These are phyloP conservation scores for Kondoa subrosea DNA, from an alignment of 768 basidiomycete species.

Conservation along the genomic window DNA sequence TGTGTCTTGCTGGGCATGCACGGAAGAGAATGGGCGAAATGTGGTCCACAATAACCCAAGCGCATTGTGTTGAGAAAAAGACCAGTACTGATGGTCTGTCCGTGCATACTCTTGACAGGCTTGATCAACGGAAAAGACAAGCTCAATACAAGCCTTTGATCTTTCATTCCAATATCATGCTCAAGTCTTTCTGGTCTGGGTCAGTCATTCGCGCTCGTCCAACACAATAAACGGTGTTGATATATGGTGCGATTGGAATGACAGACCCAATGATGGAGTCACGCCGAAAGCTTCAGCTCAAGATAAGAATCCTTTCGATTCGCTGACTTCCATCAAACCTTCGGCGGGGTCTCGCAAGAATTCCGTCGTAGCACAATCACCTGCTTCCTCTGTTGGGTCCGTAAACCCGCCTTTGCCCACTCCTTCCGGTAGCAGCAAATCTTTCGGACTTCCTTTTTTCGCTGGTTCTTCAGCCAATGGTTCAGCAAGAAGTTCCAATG, in stretches of 20 bases:
- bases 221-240: background rate
- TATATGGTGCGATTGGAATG: too few species aligned
- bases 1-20: too few species aligned
- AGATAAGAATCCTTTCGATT: constrained; percentile 7
- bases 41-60: too few species aligned
- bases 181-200: background rate
- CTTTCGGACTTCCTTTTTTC: constrained; percentile 4
- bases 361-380: background rate
- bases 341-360: background rate
- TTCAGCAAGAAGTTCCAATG: background rate
- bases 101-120: too few species aligned
- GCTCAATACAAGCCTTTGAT: too few species aligned
- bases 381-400: too few species aligned
- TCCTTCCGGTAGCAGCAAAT: background rate
- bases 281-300: constrained; percentile 3
- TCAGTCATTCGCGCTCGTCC: background rate
- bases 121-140: too few species aligned
- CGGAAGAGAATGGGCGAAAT: too few species aligned
- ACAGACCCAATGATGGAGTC: background rate
- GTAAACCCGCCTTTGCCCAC: too few species aligned
- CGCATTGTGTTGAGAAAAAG: too few species aligned
- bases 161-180: too few species aligned
- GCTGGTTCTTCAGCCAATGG: background rate
- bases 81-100: too few species aligned
- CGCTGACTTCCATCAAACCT: background rate